These are phyloP conservation scores for Xylaria curta DNA, from an alignment of 495 filamentous ascomycete species.

Conservation along the genomic window DNA sequence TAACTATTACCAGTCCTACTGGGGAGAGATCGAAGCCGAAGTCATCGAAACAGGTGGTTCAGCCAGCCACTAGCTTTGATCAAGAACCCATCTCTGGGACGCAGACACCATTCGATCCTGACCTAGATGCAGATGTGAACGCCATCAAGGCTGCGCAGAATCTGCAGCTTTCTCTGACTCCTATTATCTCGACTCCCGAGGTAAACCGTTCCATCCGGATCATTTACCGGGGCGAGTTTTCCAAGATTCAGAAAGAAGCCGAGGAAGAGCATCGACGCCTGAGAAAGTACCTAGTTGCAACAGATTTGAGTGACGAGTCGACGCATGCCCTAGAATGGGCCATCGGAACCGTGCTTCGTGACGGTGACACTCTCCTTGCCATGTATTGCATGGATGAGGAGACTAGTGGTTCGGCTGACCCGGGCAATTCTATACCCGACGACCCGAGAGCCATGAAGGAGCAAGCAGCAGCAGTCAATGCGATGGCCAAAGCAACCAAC, in stretches of 20 bases:
- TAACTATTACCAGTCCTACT: slow-evolving; percentile 67
- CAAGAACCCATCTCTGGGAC: slow-evolving; percentile 64
- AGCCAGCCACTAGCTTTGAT: slow-evolving; percentile 84
- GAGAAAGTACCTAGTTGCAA: slow-evolving; percentile 89
- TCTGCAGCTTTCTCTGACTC: slow-evolving; percentile 77
- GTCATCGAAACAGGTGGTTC: slow-evolving; percentile 71
- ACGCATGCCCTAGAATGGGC: slow-evolving; percentile 96
- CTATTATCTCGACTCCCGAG: slow-evolving; percentile 75
- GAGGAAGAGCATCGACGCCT: slow-evolving; percentile 77
- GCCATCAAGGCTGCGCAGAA: slow-evolving; percentile 88
- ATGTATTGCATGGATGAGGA: slow-evolving; percentile 94
- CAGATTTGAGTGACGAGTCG: slow-evolving; percentile 90
- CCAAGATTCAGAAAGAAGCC: slow-evolving; percentile 71
- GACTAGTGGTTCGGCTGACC: slow-evolving; percentile 56
- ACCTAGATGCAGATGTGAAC: slow-evolving; percentile 80
- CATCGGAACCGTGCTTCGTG: slow-evolving; percentile 91
- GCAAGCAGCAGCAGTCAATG: slow-evolving; percentile 62
- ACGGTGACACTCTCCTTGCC: slow-evolving; percentile 91
- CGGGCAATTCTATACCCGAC: slow-evolving; percentile 45
- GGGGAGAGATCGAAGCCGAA: slow-evolving; percentile 59
- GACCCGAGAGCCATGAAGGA: slow-evolving; percentile 73
- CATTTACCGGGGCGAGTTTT: slow-evolving; percentile 86
- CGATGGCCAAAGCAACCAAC: slow-evolving; percentile 44
- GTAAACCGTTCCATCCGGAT: slow-evolving; percentile 82
- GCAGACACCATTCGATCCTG: slow-evolving; percentile 82